Conservation (phyloP, 73 alveolate genomes). For the Diophrys sp. region DNA sequence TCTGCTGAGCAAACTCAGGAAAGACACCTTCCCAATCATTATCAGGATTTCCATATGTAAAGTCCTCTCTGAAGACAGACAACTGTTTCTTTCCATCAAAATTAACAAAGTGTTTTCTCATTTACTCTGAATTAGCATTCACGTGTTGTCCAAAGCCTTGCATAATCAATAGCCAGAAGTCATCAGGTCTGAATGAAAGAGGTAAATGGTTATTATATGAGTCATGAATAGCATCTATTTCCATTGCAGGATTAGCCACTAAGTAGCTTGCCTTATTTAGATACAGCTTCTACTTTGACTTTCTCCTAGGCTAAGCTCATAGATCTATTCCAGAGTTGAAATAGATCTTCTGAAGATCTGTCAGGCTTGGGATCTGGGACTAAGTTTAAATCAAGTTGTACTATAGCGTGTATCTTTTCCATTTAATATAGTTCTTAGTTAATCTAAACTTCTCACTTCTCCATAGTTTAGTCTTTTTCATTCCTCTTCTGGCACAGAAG, state of each 20-base stretch:
- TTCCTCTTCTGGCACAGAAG: background rate
- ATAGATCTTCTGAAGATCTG: no score
- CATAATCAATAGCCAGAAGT: conserved; percentile 35
- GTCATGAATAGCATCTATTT: background rate
- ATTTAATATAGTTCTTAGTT: background rate
- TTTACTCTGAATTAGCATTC: background rate
- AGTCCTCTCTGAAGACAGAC: background rate
- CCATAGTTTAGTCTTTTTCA: background rate
- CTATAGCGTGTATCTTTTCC: background rate
- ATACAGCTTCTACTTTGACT: no score
- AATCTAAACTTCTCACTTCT: background rate
- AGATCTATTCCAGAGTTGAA: no score
- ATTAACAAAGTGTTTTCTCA: conserved; percentile 38
- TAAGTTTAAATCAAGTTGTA: background rate
- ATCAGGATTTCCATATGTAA: background rate
- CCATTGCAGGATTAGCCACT: no score
- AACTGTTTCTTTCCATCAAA: conserved; percentile 39
- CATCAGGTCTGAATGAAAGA: conserved; percentile 33
- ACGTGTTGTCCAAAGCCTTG: conserved; percentile 39
- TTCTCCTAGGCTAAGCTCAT: no score
- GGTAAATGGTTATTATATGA: conserved; percentile 58
- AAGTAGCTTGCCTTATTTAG: no score
- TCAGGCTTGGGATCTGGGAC: no score
- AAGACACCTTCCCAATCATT: conserved; percentile 40
- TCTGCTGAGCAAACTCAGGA: conserved; percentile 14